Base-by-base conservation (phyloP, 1,139 yeast genomes). In the Candida gigantensis region DNA sequence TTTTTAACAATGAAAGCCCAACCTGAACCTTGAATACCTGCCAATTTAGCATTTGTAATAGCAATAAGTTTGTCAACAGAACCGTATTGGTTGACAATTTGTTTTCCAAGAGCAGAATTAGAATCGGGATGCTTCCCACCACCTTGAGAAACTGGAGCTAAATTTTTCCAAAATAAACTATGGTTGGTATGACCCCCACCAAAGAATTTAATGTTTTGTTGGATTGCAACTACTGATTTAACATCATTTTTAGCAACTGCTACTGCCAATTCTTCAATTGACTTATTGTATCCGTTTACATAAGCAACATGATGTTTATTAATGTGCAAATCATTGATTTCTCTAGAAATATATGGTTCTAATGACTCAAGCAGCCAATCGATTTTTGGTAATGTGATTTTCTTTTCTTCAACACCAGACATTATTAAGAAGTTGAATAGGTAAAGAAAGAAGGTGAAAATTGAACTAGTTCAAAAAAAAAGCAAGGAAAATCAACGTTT, bases 1-100 rank as follows among this genome's bases (percentile, higher is more conserved):
- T 68, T 66, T 53, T 68, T 65, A 36, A 66, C 74, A 33, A 71
- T 59, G 49, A 68, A 70, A 13, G 74, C 75, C 76, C 77, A 71
- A 24, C 77, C 77, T 3, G 74, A 64, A 34, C 76, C 76, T 52
- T 71, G 77, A 41, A 71, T 64, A 19, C 66, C 64, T 12, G 72
- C 71, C 51, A 71, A 63, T 50, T 66, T 62, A 36, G 60, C 51
- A 44, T 69, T 68, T 50, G 71, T 60, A 31, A 62, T 40, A 19
- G 58, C 47, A 48, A 64, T 67, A 53, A 71, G 68, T 37, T 56
- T 55, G 23, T 66, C 72, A 38, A 68, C 53, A 15, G 68, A 59
- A 24, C 76, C 76, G 43, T 62, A 71, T 46, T 70, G 74, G 34
- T 49, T 55, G 23, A 45, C 45, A 35, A 71, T 65, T 41, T 57